Percentiles rank a stretch among this genome's conserved stretches.
Conservation (phyloP, 352 stramenopile species). For the Phytophthora brassicae region DNA sequence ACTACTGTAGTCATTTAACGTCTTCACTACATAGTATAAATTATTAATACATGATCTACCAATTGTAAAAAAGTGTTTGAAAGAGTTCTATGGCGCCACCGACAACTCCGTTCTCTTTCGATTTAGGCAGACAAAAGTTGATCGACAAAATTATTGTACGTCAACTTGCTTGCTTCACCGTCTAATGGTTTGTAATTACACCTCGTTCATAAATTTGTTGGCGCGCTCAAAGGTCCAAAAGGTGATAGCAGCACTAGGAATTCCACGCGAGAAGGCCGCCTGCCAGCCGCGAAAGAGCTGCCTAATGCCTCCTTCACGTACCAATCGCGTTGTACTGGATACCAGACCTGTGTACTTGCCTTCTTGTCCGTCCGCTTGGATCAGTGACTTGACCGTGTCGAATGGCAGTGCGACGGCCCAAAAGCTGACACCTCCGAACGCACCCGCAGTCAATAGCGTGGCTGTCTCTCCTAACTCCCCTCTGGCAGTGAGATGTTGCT, state of each 20-base stretch:
- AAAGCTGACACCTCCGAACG: constrained; percentile 81
- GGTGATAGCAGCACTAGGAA: constrained; percentile 78
- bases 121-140: too few species aligned
- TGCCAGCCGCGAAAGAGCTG: constrained; percentile 82
- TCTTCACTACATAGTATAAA: too few species aligned
- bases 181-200: constrained; percentile 21
- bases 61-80: too few species aligned
- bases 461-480: constrained; percentile 44
- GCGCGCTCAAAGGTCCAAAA: constrained; percentile 80
- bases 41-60: too few species aligned
- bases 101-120: too few species aligned
- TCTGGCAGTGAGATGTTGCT: constrained; percentile 31
- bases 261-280: constrained; percentile 72
- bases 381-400: constrained; percentile 84
- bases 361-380: constrained; percentile 60
- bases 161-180: constrained; percentile 1
- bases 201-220: constrained; percentile 49
- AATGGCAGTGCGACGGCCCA: constrained; percentile 85
- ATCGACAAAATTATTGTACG: constrained; percentile 12
- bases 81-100: too few species aligned
- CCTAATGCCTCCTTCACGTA: constrained; percentile 56
- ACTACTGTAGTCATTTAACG: too few species aligned
- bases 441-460: constrained; percentile 63
- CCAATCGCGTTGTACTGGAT: constrained; percentile 34
- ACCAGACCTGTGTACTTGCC: constrained; percentile 54